phyloP scores from a whole-genome alignment of 164 flowering plant genomes.

The Saururus chinensis region DNA sequence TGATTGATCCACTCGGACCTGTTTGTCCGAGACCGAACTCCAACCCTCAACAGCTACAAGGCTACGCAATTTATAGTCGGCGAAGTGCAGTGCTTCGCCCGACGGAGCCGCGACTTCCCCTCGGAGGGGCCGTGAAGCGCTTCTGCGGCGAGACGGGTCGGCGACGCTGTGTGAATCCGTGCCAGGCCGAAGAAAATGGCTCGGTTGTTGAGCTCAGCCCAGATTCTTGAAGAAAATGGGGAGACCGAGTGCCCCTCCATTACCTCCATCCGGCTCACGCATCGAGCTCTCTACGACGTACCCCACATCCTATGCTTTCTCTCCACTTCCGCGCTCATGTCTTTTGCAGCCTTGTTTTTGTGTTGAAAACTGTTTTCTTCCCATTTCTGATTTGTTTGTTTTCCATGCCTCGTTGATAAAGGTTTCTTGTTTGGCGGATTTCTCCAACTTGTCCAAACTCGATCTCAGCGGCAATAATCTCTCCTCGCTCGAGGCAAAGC shows the following conservation, averaged over 20 bases:
- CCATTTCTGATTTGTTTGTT: not conserved
- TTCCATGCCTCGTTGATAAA: conserved; percentile 7
- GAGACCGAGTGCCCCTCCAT: conserved; percentile 29
- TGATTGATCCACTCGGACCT: no score
- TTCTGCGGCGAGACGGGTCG: no score
- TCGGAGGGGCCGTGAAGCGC: no score
- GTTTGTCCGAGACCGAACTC: no score
- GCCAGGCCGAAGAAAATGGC: no score
- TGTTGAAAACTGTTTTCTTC: not conserved
- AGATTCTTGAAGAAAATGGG: conserved; percentile 44
- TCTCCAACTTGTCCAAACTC: conserved; percentile 64
- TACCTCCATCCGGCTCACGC: conserved; percentile 36
- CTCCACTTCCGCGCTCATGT: not conserved
- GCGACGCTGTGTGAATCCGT: no score
- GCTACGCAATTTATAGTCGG: no score
- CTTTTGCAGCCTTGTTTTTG: not conserved
- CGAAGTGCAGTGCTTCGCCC: no score
- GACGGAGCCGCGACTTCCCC: no score
- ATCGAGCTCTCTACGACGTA: conserved; percentile 74
- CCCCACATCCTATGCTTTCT: not conserved
- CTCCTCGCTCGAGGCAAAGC: conserved; percentile 50
- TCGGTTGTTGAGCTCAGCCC: conserved; percentile 25
- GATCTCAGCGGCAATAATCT: conserved; percentile 72
- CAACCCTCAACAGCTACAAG: no score
- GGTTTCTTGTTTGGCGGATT: conserved; percentile 65